Evolutionary conservation across 371 early-diverging fungal species (phyloP), one percentile per base, ranked within the genome.

Genomic region (Mucor velutinosus): DNA sequence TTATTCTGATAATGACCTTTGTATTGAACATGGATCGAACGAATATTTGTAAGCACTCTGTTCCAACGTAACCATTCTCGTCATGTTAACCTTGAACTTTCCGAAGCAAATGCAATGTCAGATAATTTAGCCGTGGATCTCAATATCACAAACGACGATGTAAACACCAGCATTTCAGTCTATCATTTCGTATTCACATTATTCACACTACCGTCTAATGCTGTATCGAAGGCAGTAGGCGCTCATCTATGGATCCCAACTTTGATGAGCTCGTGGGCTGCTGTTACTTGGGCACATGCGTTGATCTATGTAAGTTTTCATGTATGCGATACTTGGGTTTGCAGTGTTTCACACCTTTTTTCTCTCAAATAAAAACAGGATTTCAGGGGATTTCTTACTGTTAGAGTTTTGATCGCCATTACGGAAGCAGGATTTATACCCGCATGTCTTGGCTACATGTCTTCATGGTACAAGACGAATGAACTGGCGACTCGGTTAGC

Each of bases 391-490:
- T 79, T 67, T 71, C 55, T 80, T 21, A 71, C 59, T 21, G 64
- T 76, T n/a, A 69, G 76, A 23, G 58, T 70, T n/a, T 57, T 79
- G 23, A 75, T 77, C 61, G 81, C 77, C 2, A 47, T 77, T 8
- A 78, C 75, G 30, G 76, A 78, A 67, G 89, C 83, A n/a, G 90
- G 90, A 0, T 86, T 84, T 35, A 87, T 90, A 62, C 90, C 90
- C 0, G 82, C 86, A 0, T 85, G 85, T 39, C 69, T 88, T 15
- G 74, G 78, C 30, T 88, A 90, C 60, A 73, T 90, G 23, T 82
- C 87, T 0, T 66, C 75, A 0, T 87, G 81, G 75, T 90, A 90
- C 79, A 90, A 85, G 64, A 77, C 82, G 0, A 71, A 67, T 3
- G 90, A 90, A 60, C 70, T 90, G 64, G 88, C 84, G 1, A 76